Conservation (phyloP, 768 basidiomycete genomes). For the Boletus sp. region DNA sequence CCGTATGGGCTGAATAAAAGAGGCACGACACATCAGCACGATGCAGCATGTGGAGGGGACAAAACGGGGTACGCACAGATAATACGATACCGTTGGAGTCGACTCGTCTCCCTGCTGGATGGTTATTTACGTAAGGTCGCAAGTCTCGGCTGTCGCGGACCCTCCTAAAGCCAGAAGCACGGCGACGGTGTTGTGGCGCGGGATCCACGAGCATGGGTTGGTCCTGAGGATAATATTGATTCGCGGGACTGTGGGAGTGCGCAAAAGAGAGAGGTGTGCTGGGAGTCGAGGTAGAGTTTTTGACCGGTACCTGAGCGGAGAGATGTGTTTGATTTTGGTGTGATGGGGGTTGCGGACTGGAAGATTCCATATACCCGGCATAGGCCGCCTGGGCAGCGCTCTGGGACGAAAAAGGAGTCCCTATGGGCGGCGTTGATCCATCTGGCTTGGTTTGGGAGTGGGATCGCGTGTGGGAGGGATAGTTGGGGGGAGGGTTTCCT, state of each 20-base stretch:
- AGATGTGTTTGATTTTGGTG: slow-evolving; percentile 51
- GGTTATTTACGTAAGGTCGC: slow-evolving; percentile 64
- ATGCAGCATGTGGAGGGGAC: not conserved
- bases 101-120: slow-evolving; percentile 68
- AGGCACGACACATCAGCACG: slow-evolving; percentile 4
- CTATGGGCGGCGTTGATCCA: slow-evolving; percentile 42
- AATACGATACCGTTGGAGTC: slow-evolving; percentile 73
- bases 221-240: slow-evolving; percentile 59
- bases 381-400: slow-evolving; percentile 41
- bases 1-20: slow-evolving; percentile 45
- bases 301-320: slow-evolving; percentile 43
- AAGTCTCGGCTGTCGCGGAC: slow-evolving; percentile 76
- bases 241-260: slow-evolving; percentile 47
- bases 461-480: slow-evolving; percentile 54
- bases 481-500: slow-evolving; percentile 39
- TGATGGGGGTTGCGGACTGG: slow-evolving; percentile 56
- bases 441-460: slow-evolving; percentile 59
- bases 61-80: slow-evolving; percentile 56
- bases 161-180: slow-evolving; percentile 74
- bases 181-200: slow-evolving; percentile 53
- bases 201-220: slow-evolving; percentile 73
- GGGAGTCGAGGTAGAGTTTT: slow-evolving; percentile 64
- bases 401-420: slow-evolving; percentile 58
- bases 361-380: slow-evolving; percentile 57
- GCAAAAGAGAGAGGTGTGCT: slow-evolving; percentile 69